Base-by-base conservation (phyloP, 441 rosid species). In the Brassica hybrid region DNA sequence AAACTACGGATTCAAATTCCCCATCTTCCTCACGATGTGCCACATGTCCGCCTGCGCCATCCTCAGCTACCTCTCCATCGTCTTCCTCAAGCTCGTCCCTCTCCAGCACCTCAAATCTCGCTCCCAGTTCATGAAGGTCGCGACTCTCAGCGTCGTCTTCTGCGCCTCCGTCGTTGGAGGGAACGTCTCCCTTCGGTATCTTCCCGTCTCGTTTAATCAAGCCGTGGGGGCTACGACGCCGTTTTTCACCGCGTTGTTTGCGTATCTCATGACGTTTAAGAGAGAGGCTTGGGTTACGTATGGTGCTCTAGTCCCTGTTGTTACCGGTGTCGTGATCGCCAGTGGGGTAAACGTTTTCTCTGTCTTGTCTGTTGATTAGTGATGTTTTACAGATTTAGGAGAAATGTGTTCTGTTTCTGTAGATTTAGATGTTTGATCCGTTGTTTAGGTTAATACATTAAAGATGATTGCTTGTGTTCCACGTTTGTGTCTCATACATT, bases 191-290 rank as follows among this genome's bases (percentile, higher is more conserved):
- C 89, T 94, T 0, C 84, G 97, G 54, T 94, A 84, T 79, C 88
- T 94, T 17, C 97, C 97, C 0, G 98, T 94, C 0, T 88, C 95
- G 0, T 94, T 94, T 71, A 94, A 94, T 69, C 97, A 94, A 83
- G 98, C 97, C n/a, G 97, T 94, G 3, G 97, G 98, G 36, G 97
- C 97, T 17, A 94, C 98, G 10, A 92, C 97, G 3, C 98, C 98
- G 0, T 92, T 94, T 74, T 94, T 94, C 80, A 94, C 98, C 2
- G 97, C 97, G 1, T 73, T 94, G 11, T 94, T 92, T 36, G 97
- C 98, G 52, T 94, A 90, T 76, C 73, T 91, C 48, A 84, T 92
- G 84, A 94, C 97, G 19, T 77, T 94, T 72, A 92, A 92, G 88
- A 84, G 97, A 78, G 98, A 94, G 74, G 97, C 96, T 75, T 92